A percentile compares a stretch with the other conserved stretches of the same genome.
Conservation (phyloP, 768 basidiomycete genomes). For the Leccinum arenicola region DNA sequence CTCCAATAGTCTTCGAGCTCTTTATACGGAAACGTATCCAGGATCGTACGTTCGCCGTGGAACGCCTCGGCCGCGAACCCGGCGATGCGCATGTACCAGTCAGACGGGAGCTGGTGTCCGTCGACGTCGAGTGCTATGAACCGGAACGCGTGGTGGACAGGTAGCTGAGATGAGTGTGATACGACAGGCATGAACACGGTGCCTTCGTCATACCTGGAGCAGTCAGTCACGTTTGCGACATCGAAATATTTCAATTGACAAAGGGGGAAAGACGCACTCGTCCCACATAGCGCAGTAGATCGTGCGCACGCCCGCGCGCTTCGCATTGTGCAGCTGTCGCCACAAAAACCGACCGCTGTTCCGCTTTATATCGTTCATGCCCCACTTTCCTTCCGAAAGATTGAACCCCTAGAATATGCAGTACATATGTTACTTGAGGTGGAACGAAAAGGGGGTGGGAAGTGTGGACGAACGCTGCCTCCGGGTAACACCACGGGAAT, state of each 20-base stretch:
- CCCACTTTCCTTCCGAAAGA: constrained; percentile 67
- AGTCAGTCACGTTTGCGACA: constrained; percentile 1
- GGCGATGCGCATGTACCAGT: constrained; percentile 85
- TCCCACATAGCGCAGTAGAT: constrained; percentile 91
- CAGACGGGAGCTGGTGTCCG: constrained; percentile 71
- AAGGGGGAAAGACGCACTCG: constrained; percentile 43
- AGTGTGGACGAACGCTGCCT: constrained; percentile 58
- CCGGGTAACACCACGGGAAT: constrained; percentile 84
- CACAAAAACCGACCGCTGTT: constrained; percentile 77
- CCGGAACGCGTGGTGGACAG: constrained; percentile 52
- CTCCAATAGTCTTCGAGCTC: constrained; percentile 77
- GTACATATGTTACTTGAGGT: constrained; percentile 6
- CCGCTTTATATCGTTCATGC: constrained; percentile 67
- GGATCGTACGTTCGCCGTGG: constrained; percentile 59
- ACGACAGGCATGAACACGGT: constrained; percentile 80
- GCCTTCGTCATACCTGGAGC: constrained; percentile 74
- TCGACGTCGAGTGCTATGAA: constrained; percentile 78
- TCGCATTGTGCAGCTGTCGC: constrained; percentile 72
- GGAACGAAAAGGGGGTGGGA: neutral
- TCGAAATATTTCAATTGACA: neutral
- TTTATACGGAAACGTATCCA: constrained; percentile 64
- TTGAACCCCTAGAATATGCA: constrained; percentile 56
- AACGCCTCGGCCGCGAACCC: constrained; percentile 70
- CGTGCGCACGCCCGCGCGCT: constrained; percentile 54
- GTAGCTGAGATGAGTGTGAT: constrained; percentile 53